Percentiles rank a stretch among this genome's conserved stretches.
Evolutionary conservation across 208 protist genomes (phyloP).

Genomic region (Leishmania major): DNA sequence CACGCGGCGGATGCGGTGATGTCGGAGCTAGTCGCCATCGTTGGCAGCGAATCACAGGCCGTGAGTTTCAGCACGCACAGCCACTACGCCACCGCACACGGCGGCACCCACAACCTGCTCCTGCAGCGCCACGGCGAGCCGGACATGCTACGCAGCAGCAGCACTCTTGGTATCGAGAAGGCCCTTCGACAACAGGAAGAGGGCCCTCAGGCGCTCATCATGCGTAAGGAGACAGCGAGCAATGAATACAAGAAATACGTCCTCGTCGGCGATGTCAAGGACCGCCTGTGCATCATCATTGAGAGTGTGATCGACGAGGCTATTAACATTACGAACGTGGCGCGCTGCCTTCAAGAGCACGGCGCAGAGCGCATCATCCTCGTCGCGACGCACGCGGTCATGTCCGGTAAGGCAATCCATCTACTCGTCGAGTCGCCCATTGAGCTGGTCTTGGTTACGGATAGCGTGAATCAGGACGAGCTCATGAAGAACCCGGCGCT

Average conservation of each 20-base stretch:
- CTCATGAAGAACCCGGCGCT: conserved; percentile 64
- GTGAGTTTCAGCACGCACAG: background rate
- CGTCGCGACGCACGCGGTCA: conserved; percentile 77
- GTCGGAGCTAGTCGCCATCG: conserved; percentile 18
- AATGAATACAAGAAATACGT: conserved; percentile 49
- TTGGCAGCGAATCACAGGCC: background rate
- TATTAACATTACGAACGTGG: conserved; percentile 63
- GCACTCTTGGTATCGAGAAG: conserved; percentile 64
- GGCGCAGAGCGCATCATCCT: conserved; percentile 75
- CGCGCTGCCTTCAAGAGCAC: conserved; percentile 50
- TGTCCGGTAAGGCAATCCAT: conserved; percentile 63
- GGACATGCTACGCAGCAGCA: conserved; percentile 29
- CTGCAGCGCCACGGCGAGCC: conserved; percentile 6
- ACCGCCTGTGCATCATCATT: conserved; percentile 79
- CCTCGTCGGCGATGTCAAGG: conserved; percentile 78
- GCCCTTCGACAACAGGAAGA: conserved; percentile 65
- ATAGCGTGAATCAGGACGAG: conserved; percentile 83
- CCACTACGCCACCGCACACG: background rate
- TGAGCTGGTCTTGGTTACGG: conserved; percentile 80
- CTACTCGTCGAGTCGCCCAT: conserved; percentile 76
- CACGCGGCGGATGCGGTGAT: conserved; percentile 11
- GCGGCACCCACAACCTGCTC: background rate
- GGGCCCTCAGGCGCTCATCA: conserved; percentile 36
- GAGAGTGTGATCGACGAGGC: conserved; percentile 83
- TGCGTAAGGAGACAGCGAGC: conserved; percentile 16